Evolutionary conservation across 768 basidiomycete genomes (phyloP).

Genomic region (Tephrocybe sp.): DNA sequence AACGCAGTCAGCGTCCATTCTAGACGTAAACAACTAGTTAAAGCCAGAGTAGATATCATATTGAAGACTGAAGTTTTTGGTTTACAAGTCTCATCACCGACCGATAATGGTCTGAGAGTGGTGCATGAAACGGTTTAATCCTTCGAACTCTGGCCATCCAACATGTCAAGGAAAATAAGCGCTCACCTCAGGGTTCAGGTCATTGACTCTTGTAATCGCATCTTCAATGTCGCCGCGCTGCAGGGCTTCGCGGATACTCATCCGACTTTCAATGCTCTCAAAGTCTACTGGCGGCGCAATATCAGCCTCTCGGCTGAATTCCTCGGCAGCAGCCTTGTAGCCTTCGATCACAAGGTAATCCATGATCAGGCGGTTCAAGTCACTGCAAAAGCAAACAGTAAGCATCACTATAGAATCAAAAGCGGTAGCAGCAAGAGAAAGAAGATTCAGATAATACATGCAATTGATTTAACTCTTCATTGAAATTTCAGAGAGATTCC

Average conservation of each 20-base stretch:
- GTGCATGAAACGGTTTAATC: conserved; percentile 98
- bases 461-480: conserved; percentile 68
- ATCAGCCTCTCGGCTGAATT: conserved; percentile 88
- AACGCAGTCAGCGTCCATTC: conserved; percentile 20
- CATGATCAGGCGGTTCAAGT: conserved; percentile 92
- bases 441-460: conserved; percentile 89
- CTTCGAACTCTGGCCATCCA: conserved; percentile 35
- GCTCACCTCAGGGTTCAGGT: conserved; percentile 94
- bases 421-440: conserved; percentile 24
- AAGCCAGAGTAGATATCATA: conserved; percentile 56
- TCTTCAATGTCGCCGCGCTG: conserved; percentile 94
- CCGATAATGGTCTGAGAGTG: conserved; percentile 82
- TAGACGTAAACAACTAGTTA: conserved; percentile 13
- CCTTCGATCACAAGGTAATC: conserved; percentile 98
- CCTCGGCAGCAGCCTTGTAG: conserved; percentile 93
- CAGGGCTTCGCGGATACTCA: conserved; percentile 91
- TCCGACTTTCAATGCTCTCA: conserved; percentile 88
- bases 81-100: conserved; percentile 79
- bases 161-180: conserved; percentile 28
- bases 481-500: conserved; percentile 99
- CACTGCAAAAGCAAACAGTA: conserved; percentile 48
- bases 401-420: conserved; percentile 18
- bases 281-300: conserved; percentile 78
- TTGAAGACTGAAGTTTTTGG: conserved; percentile 95
- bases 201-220: conserved; percentile 93